Evolutionary conservation across 179 eudicot species (phyloP), one percentile per base, ranked within the genome.

Genomic region (Patellifolia procumbens): DNA sequence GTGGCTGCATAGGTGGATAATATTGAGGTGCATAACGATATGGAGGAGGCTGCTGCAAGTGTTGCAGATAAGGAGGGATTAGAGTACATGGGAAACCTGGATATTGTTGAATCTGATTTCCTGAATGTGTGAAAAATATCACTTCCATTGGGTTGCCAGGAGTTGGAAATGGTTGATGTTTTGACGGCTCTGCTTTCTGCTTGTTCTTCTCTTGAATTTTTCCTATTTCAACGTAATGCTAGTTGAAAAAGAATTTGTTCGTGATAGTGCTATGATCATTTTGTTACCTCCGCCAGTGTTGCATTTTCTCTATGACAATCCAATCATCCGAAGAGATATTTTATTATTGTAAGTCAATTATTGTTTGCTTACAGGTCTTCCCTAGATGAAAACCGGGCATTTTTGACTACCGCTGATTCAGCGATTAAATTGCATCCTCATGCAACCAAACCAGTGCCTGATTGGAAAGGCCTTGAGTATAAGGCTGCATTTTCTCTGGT

Each of bases 381-480:
- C 82, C 90, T 94, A 16, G 97, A 94, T 76, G 97, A 94, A 78
- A 87, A 89, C 53, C 83, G 87, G 84, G 84, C 98, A 69, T 94
- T 83, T 86, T 78, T 94, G 79, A 88, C 92, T 3, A 94, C 97
- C 64, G 97, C 97, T 37, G 98, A 94, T 87, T 94, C 97, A 49
- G 88, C 97, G 22, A 70, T 90, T 26, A 87, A 83, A 87, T 78
- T 92, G 84, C 85, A 84, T 83, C 82, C 85, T 39, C 81, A 82
- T 70, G 97, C 97, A 69, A 87, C 93, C 73, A 91, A 90, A 74
- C 83, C 87, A 66, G 74, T 90, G 70, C 49, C 83, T 45, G 97
- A 91, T 13, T 94, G 98, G 98, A 89, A 88, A 80, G 98, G 98
- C 76, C 80, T 94, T 46, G 88, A 91, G 82, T 94, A 92, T 81